phyloP scores from a whole-genome alignment of 306 rosid genomes.

The Vicia villosa region DNA sequence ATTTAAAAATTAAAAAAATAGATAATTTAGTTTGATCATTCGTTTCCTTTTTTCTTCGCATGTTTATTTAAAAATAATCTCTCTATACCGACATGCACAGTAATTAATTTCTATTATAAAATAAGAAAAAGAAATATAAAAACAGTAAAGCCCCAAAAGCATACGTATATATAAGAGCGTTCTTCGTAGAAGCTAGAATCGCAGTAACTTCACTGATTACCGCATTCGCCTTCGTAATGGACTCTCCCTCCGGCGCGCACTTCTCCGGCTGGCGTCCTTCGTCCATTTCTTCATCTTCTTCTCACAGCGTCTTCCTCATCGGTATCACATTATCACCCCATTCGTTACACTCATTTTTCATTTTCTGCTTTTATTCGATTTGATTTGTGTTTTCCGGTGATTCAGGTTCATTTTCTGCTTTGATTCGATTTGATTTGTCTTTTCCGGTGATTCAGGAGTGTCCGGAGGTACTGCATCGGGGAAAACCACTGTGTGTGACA shows the following conservation, averaged over 20 bases:
- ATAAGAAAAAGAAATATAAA: no score
- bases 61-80: no score
- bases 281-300: slow-evolving; percentile 34
- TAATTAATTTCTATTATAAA: no score
- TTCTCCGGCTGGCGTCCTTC: slow-evolving; percentile 45
- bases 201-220: background rate
- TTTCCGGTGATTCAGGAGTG: no score
- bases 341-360: background rate
- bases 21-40: no score
- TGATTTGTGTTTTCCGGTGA: slow-evolving; percentile 21
- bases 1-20: no score
- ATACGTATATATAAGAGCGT: slow-evolving; percentile 39
- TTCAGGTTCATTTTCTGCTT: no score
- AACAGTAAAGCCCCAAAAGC: background rate
- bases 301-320: slow-evolving; percentile 40
- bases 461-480: slow-evolving; percentile 65
- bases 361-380: background rate
- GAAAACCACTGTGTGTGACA: slow-evolving; percentile 55
- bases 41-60: no score
- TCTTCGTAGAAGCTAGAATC: background rate
- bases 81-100: no score
- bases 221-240: slow-evolving; percentile 36
- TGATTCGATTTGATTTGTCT: no score
- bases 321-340: slow-evolving; percentile 32
- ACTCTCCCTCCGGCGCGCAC: slow-evolving; percentile 44